A percentile compares a stretch with the other conserved stretches of the same genome.
phyloP scores from a whole-genome alignment of 106 monocot species.

The Allium sativum region DNA sequence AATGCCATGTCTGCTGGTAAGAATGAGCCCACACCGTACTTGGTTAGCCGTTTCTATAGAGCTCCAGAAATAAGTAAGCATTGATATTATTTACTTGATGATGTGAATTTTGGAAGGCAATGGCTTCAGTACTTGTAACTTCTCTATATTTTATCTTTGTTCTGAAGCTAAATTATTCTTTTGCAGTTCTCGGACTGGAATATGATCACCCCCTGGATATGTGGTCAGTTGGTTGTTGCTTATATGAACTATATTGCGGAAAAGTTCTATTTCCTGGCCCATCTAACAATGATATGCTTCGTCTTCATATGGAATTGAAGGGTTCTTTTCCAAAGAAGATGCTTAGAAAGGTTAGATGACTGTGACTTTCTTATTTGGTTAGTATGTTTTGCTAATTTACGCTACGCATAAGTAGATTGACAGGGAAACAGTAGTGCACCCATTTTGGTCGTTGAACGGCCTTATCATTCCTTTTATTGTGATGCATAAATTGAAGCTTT shows the following conservation, averaged over 20 bases:
- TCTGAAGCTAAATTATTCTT: slow-evolving; percentile 7
- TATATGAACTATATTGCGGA: slow-evolving; percentile 90
- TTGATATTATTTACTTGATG: neutral
- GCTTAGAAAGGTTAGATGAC: slow-evolving; percentile 71
- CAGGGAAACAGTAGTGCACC: too few species aligned
- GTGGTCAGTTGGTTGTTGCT: slow-evolving; percentile 97
- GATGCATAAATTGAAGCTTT: neutral
- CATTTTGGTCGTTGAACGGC: neutral
- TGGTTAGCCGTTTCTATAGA: slow-evolving; percentile 96
- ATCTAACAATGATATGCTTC: slow-evolving; percentile 97
- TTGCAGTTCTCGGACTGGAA: slow-evolving; percentile 83
- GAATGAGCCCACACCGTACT: slow-evolving; percentile 94
- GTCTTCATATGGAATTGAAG: slow-evolving; percentile 93
- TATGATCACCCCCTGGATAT: slow-evolving; percentile 98
- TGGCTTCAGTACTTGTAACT: neutral
- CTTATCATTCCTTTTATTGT: neutral
- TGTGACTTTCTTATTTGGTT: neutral
- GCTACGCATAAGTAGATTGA: too few species aligned
- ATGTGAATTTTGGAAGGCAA: neutral
- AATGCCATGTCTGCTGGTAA: slow-evolving; percentile 97
- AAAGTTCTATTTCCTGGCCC: slow-evolving; percentile 95
- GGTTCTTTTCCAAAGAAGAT: slow-evolving; percentile 97
- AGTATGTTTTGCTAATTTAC: too few species aligned
- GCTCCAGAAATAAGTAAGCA: slow-evolving; percentile 97
- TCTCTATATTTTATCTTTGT: neutral